These are phyloP conservation scores for Solanum tarapatanum DNA, from an alignment of 257 asterid species.

Conservation along the genomic window DNA sequence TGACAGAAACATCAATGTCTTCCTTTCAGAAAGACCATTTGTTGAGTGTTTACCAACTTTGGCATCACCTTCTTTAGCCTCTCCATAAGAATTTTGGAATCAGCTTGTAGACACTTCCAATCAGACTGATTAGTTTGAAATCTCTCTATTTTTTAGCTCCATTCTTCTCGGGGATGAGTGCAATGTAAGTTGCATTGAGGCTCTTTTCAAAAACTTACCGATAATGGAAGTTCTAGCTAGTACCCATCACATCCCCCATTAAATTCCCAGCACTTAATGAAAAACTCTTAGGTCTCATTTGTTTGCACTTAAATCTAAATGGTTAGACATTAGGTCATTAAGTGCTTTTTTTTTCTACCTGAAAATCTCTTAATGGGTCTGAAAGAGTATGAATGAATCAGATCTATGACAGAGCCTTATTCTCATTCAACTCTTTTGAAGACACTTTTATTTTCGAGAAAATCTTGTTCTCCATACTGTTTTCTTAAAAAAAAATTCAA, in stretches of 20 bases:
- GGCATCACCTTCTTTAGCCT: not conserved
- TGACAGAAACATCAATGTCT: not conserved
- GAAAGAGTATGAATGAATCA: too few relatives aligned
- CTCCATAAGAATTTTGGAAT: not conserved
- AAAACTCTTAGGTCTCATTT: not conserved
- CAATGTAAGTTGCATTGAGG: not conserved
- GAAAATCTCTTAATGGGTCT: too few relatives aligned
- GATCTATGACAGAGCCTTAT: too few relatives aligned
- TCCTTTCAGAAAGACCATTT: not conserved
- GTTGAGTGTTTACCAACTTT: not conserved
- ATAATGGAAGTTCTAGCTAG: not conserved
- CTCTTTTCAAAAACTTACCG: not conserved
- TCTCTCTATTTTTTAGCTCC: not conserved
- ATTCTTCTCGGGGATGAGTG: not conserved
- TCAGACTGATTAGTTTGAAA: too few relatives aligned
- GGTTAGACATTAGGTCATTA: too few relatives aligned
- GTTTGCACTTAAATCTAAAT: too few relatives aligned
- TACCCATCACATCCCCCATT: not conserved
- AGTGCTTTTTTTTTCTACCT: too few relatives aligned
- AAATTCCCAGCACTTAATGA: too few relatives aligned
- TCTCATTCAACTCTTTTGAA: too few relatives aligned
- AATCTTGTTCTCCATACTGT: too few relatives aligned
- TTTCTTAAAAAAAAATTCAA: too few relatives aligned
- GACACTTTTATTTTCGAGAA: too few relatives aligned
- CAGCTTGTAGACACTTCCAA: not conserved